Percentiles rank a stretch among this genome's conserved stretches.
phyloP scores from a whole-genome alignment of 202 grass and related monocot species.

The Zoysia matrella region DNA sequence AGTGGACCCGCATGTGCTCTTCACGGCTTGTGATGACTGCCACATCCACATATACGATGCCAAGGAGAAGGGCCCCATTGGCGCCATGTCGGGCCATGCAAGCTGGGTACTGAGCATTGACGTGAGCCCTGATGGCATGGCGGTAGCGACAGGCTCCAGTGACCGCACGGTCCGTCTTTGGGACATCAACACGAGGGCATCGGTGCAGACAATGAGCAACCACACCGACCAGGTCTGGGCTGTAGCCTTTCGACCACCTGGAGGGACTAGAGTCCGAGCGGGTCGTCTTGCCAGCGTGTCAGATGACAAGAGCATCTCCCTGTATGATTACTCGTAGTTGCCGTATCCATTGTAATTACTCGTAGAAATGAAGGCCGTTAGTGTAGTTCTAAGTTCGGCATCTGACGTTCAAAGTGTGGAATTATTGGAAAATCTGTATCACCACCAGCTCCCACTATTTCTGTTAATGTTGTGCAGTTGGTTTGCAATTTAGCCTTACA shows the following conservation, averaged over 20 bases:
- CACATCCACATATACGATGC: slow-evolving; percentile 94
- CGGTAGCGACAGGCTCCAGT: too few species aligned
- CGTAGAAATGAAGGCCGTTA: too few species aligned
- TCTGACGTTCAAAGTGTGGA: too few species aligned
- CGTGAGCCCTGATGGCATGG: too few species aligned
- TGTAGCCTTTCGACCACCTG: slow-evolving; percentile 71
- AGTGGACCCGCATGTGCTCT: neutral
- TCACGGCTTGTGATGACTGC: slow-evolving; percentile 75
- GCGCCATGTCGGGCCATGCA: neutral
- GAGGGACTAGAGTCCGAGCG: slow-evolving; percentile 60
- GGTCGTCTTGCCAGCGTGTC: slow-evolving; percentile 80
- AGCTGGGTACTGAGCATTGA: too few species aligned
- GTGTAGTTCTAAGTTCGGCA: too few species aligned
- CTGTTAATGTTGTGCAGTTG: too few species aligned
- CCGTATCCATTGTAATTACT: neutral
- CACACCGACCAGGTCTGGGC: slow-evolving; percentile 27
- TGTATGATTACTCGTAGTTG: neutral
- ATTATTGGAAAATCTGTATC: too few species aligned
- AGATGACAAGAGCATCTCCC: slow-evolving; percentile 85
- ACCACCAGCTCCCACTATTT: too few species aligned
- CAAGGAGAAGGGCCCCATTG: slow-evolving; percentile 79
- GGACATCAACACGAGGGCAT: slow-evolving; percentile 76
- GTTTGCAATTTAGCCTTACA: too few species aligned
- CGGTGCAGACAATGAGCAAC: slow-evolving; percentile 91
- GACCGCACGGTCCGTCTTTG: slow-evolving; percentile 71